phyloP scores from a whole-genome alignment of 257 asterid genomes.

The Hygrophila difformis region DNA sequence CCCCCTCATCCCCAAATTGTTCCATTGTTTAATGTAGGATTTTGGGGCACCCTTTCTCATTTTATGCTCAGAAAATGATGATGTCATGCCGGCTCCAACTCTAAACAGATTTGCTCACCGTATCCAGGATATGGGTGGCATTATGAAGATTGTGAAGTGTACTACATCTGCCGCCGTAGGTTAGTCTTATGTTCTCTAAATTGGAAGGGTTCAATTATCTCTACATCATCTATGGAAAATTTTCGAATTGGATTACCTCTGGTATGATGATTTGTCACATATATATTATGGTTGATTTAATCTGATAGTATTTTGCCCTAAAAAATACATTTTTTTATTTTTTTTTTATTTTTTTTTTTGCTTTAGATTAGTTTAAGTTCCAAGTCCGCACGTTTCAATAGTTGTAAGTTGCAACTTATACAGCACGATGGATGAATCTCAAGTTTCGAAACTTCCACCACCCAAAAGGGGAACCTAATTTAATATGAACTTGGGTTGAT shows the following conservation, averaged over 20 bases:
- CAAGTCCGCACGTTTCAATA: no score
- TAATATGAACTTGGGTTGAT: not conserved
- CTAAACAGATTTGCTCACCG: constrained; percentile 44
- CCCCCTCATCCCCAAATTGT: not conserved
- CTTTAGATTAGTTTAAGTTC: no score
- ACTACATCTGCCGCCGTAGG: constrained; percentile 27
- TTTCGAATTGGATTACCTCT: no score
- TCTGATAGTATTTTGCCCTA: no score
- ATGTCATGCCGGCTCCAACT: constrained; percentile 45
- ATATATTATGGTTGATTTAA: no score
- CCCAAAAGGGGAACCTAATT: not conserved
- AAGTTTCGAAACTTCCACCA: no score
- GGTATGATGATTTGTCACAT: no score
- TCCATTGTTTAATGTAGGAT: constrained; percentile 29
- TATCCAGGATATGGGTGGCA: constrained; percentile 57
- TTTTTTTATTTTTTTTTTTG: no score
- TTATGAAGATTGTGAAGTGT: constrained; percentile 48
- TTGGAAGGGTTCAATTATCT: no score
- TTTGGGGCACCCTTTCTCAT: constrained; percentile 70
- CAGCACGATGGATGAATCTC: no score
- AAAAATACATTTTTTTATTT: no score
- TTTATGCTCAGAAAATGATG: constrained; percentile 62
- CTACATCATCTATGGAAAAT: no score
- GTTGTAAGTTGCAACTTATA: not conserved
- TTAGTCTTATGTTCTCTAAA: constrained; percentile 14